Evolutionary conservation across 1,139 yeast species (phyloP).

Genomic region (Entelexis paramagnoliae): DNA sequence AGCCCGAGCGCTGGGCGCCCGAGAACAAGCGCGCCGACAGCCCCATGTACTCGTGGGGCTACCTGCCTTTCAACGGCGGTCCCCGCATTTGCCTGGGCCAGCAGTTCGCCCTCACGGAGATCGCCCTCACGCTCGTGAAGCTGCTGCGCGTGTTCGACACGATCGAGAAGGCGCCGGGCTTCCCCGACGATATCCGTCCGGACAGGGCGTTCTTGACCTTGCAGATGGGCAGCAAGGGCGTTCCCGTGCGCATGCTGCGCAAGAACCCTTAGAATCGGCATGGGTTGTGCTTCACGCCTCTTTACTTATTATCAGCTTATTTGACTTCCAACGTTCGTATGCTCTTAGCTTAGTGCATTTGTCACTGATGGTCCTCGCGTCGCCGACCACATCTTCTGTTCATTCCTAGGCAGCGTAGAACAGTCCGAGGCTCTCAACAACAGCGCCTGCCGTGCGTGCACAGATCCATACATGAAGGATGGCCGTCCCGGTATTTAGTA

Average conservation of each 20-base stretch:
- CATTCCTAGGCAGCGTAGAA: no score
- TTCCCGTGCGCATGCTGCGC: conserved; percentile 11
- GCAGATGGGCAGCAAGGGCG: conserved; percentile 12
- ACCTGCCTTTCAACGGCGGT: conserved; percentile 44
- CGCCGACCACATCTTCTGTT: no score
- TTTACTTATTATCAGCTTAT: no score
- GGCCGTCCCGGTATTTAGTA: no score
- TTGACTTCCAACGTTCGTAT: no score
- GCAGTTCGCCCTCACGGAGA: conserved; percentile 49
- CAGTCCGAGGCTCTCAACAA: no score
- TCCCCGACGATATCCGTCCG: conserved; percentile 2
- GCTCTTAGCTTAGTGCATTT: no score
- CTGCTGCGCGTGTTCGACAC: conserved; percentile 31
- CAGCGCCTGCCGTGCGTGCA: no score
- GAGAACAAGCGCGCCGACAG: conserved; percentile 23
- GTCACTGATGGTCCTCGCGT: no score
- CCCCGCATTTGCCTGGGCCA: conserved; percentile 53
- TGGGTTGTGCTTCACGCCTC: no score
- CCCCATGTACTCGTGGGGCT: conserved; percentile 28
- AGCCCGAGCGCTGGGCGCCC: conserved; percentile 51
- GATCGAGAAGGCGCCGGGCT: conserved; percentile 13
- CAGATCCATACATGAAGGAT: no score
- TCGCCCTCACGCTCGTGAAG: conserved; percentile 38
- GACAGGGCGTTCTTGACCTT: conserved; percentile 9
- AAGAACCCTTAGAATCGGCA: neutral